Evolutionary conservation across 768 basidiomycete genomes (phyloP).

Genomic region (Kwoniella newhampshirensis): DNA sequence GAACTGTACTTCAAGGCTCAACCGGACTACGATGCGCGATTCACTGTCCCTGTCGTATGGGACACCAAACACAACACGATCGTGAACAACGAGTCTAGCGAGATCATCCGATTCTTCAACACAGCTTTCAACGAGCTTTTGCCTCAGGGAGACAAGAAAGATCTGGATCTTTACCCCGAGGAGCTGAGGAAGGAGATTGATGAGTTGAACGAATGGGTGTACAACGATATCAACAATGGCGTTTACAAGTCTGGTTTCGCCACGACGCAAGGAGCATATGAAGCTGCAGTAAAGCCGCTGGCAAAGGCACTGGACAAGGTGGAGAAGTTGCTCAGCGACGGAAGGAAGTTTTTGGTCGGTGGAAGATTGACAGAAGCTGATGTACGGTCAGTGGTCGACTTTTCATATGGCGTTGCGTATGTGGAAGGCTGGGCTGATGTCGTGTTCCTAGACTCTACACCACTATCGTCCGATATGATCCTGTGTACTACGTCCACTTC

Average conservation of each 20-base stretch:
- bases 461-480: slow-evolving; percentile 69
- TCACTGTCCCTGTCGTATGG: slow-evolving; percentile 63
- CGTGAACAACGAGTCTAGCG: slow-evolving; percentile 87
- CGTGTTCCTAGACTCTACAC: slow-evolving; percentile 68
- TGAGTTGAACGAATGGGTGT: slow-evolving; percentile 74
- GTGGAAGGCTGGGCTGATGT: neutral
- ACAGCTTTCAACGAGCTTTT: slow-evolving; percentile 70
- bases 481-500: slow-evolving; percentile 85
- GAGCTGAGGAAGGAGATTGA: slow-evolving; percentile 74
- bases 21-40: slow-evolving; percentile 65
- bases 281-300: slow-evolving; percentile 68
- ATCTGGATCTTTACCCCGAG: slow-evolving; percentile 73
- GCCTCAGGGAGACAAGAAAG: slow-evolving; percentile 60
- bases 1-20: slow-evolving; percentile 81
- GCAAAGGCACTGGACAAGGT: slow-evolving; percentile 77
- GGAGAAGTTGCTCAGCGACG: slow-evolving; percentile 69
- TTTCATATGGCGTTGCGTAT: neutral
- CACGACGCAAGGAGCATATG: slow-evolving; percentile 74
- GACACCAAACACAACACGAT: slow-evolving; percentile 83
- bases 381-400: slow-evolving; percentile 44
- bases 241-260: slow-evolving; percentile 89
- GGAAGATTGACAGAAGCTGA: slow-evolving; percentile 66
- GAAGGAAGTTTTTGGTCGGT: slow-evolving; percentile 83
- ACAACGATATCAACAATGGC: slow-evolving; percentile 66
- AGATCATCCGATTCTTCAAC: slow-evolving; percentile 94